Evolutionary conservation across 1,284 basidiomycete genomes (phyloP).

Genomic region (Afroboletus lepidellus): DNA sequence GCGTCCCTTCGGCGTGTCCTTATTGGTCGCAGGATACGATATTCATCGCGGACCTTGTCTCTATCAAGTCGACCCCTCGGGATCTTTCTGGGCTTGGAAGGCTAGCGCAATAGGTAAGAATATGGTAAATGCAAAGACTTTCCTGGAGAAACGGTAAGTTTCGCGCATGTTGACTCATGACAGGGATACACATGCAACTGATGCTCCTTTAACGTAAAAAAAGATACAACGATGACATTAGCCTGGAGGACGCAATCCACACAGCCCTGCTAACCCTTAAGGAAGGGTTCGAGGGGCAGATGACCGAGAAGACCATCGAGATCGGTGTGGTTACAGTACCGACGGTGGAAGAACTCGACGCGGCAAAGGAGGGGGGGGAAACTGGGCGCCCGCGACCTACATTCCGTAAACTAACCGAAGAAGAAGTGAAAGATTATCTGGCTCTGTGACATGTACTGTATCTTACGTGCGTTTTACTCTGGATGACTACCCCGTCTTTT

Average conservation of each 20-base stretch:
- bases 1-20: conserved; percentile 94
- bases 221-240: conserved; percentile 99
- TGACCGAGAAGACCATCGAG: conserved; percentile 99
- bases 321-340: conserved; percentile 95
- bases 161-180: conserved; percentile 26
- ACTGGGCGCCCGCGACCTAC: conserved; percentile 78
- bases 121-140: conserved; percentile 99
- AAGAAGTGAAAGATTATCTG: conserved; percentile 93
- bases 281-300: conserved; percentile 98
- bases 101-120: conserved; percentile 99
- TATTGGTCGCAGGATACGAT: conserved; percentile 97
- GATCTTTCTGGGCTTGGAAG: conserved; percentile 99
- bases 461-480: conserved; percentile 33
- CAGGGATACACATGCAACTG: conserved; percentile 16
- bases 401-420: conserved; percentile 91
- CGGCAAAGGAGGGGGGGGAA: conserved; percentile 69
- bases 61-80: conserved; percentile 98
- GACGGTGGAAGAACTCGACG: conserved; percentile 72
- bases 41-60: conserved; percentile 86
- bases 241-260: conserved; percentile 98
- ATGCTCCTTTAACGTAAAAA: conserved; percentile 42
- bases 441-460: conserved; percentile 57
- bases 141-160: conserved; percentile 92
- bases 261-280: conserved; percentile 98
- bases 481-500: conserved; percentile 8